Base-by-base conservation (phyloP, 108 stramenopile genomes). In the Fragilaria crotonensis region DNA sequence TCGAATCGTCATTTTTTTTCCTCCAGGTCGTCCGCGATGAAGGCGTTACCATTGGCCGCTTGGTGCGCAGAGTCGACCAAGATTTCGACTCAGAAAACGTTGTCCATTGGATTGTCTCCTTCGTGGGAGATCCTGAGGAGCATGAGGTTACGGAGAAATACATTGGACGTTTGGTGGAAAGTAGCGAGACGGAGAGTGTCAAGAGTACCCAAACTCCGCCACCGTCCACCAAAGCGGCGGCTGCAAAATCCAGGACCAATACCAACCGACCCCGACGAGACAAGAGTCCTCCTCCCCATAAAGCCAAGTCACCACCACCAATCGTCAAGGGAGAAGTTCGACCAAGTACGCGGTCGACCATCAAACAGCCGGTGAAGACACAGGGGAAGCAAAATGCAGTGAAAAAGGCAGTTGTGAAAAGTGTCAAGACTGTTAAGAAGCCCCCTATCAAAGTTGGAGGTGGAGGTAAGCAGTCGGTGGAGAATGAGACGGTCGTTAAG, bases 401-500 rank as follows among this genome's bases (percentile, higher is more conserved):
- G 50, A 27, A 48, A 49, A 51, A 33, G 51, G 59, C 48, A 4
- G 61, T 52, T 25, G 0, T 22, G 1, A 25, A 25, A n/a, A 20
- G 57, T 46, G 5, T 4, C 18, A 41, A 45, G 17, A 45, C 11
- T 7, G 17, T 45, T 21, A 5, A n/a, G 21, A 41, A 46, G 17
- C 17, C n/a, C 19, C 44, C 33, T 5, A 5, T 33, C 11, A 58
- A 45, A 52, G 5, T 58, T 17, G 17, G 36, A 22, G 63, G 60
- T 4, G 33, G 50, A 36, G 52, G 63, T 9, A 59, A 32, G 31
- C 76, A 70, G 51, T 62, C 48, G 53, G 59, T 54, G 29, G 68
- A 63, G 54, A 64, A 76, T 49, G 45, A 73, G 48, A 64, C 66
- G 52, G 76, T 80, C 19, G 64, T 60, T n/a, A 66, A 77, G 31